These are phyloP conservation scores for Pedinophyceae sp. DNA, from an alignment of 139 green algal genomes.

Conservation along the genomic window DNA sequence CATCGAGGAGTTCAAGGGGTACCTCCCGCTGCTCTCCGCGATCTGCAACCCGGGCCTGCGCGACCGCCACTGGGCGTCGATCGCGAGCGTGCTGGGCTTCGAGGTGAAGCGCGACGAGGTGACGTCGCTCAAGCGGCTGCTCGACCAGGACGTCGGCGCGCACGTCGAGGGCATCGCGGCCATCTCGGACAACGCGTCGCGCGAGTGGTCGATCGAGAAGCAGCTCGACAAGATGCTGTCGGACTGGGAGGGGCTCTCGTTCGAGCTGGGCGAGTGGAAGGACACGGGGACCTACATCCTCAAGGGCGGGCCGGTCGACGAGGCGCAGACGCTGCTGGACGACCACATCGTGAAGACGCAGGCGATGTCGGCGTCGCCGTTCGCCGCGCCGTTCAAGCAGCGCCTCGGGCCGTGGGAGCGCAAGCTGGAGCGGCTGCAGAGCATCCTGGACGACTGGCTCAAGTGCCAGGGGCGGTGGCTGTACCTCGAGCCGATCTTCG, in stretches of 20 bases:
- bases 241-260: constrained; percentile 34
- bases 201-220: constrained; percentile 38
- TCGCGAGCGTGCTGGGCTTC: constrained; percentile 47
- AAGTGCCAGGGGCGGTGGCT: constrained; percentile 28
- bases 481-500: constrained; percentile 37
- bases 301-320: constrained; percentile 46
- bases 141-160: constrained; percentile 41
- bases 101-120: constrained; percentile 46
- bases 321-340: constrained; percentile 58
- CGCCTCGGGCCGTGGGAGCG: constrained; percentile 40
- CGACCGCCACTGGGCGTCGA: constrained; percentile 46
- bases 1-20: constrained; percentile 33
- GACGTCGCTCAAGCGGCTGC: constrained; percentile 29
- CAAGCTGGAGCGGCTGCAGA: constrained; percentile 42
- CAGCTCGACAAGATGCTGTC: constrained; percentile 35
- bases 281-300: constrained; percentile 43
- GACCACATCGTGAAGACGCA: constrained; percentile 58
- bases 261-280: constrained; percentile 50
- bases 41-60: constrained; percentile 58
- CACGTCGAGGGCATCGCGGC: constrained; percentile 16
- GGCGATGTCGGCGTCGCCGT: constrained; percentile 38
- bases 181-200: constrained; percentile 21
- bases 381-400: constrained; percentile 36
- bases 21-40: constrained; percentile 40
- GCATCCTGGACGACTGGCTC: constrained; percentile 30